A percentile compares a stretch with the other conserved stretches of the same genome.
Conservation (phyloP, 441 rosid species). For the Corymbia citriodora region DNA sequence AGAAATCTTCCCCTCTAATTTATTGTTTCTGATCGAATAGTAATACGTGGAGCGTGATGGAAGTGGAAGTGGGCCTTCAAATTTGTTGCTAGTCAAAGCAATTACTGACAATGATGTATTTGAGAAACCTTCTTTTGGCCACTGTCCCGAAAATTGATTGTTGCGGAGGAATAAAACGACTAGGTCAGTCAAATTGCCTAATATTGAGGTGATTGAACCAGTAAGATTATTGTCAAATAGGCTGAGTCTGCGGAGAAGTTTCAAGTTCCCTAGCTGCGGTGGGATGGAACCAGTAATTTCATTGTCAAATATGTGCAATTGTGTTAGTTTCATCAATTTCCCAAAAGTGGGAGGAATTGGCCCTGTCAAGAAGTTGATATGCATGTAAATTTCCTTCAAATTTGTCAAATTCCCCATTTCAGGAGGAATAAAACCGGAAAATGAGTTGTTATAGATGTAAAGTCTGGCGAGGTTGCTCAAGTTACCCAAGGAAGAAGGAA, state of each 20-base stretch:
- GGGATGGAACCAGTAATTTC: slow-evolving; percentile 21
- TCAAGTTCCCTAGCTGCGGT: slow-evolving; percentile 18
- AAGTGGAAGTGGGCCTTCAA: background rate
- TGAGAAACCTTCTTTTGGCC: background rate
- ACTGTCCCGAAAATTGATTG: background rate
- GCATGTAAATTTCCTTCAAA: slow-evolving; percentile 8
- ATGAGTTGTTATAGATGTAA: slow-evolving; percentile 16
- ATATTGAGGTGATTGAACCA: background rate
- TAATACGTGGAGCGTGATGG: background rate
- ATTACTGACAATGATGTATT: background rate
- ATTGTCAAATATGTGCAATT: slow-evolving; percentile 6
- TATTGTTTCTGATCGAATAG: background rate
- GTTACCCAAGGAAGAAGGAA: slow-evolving; percentile 28
- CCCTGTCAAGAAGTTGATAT: slow-evolving; percentile 12
- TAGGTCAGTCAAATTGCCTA: background rate
- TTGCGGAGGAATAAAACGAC: background rate
- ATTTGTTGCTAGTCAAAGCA: background rate
- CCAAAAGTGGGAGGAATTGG: slow-evolving; percentile 21
- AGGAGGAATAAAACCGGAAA: slow-evolving; percentile 26
- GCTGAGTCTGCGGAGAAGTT: background rate
- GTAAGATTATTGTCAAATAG: no score
- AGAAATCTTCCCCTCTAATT: background rate
- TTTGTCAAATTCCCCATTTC: slow-evolving; percentile 23
- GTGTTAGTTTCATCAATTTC: background rate
- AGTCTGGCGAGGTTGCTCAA: slow-evolving; percentile 6